Conservation (phyloP, 1,284 basidiomycete species). For the Tranzscheliella williamsii region DNA sequence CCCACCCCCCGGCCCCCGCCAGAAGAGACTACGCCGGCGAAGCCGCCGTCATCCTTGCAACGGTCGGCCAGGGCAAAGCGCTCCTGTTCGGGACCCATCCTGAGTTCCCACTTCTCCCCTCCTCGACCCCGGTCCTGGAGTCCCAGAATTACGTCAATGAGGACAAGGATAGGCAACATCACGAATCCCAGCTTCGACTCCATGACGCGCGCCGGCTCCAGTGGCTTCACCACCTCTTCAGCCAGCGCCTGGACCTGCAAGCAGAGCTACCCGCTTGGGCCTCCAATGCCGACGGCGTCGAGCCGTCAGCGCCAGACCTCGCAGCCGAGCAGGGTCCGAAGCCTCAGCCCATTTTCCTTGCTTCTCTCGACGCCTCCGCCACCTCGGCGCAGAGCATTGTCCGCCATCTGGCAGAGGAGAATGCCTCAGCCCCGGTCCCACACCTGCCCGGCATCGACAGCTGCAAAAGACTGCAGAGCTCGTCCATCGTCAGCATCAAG, state of each 20-base stretch:
- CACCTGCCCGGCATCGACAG: constrained; percentile 10
- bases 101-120: constrained; percentile 67
- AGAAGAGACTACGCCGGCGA: constrained; percentile 32
- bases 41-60: constrained; percentile 66
- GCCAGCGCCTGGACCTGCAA: constrained; percentile 11
- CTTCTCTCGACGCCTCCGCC: constrained; percentile 5
- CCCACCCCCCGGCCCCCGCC: background rate
- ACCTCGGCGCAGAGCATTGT: constrained; percentile 1
- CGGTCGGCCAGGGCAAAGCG: constrained; percentile 68
- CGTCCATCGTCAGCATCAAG: constrained; percentile 17
- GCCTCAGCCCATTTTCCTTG: constrained; percentile 23
- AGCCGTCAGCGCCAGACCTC: background rate
- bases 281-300: background rate
- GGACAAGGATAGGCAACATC: constrained; percentile 5
- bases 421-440: background rate
- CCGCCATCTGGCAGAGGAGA: constrained; percentile 6
- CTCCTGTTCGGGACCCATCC: constrained; percentile 70
- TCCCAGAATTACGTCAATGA: constrained; percentile 18
- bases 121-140: constrained; percentile 25
- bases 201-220: constrained; percentile 23
- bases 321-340: constrained; percentile 14
- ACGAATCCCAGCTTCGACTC: constrained; percentile 8
- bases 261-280: constrained; percentile 33
- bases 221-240: constrained; percentile 27
- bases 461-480: constrained; percentile 4